Percentiles rank a stretch among this genome's conserved stretches.
phyloP scores from a whole-genome alignment of 2,329 filamentous ascomycete species.

The Capronia epimyces region DNA sequence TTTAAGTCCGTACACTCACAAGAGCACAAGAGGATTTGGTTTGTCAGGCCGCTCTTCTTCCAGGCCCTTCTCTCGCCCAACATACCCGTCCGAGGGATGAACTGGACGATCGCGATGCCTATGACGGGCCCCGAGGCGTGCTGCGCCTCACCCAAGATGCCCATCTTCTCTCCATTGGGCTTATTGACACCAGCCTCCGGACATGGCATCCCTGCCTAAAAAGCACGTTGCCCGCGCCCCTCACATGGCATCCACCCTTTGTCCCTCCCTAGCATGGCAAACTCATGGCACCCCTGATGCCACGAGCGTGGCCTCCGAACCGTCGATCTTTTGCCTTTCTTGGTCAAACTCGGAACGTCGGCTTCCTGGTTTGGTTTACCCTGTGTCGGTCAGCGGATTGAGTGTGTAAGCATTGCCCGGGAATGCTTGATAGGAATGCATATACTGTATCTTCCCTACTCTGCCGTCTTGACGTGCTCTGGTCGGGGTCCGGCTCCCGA shows the following conservation, averaged over 20 bases:
- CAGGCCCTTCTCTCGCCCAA: slow-evolving; percentile 2
- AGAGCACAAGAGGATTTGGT: too few relatives aligned
- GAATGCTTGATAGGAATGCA: too few relatives aligned
- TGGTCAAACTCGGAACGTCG: not conserved
- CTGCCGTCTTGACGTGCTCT: too few relatives aligned
- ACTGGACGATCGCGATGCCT: slow-evolving; percentile 4
- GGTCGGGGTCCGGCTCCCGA: too few relatives aligned
- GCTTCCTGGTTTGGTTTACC: not conserved
- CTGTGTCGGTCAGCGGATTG: not conserved
- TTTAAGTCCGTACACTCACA: too few relatives aligned
- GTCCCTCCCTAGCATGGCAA: not conserved
- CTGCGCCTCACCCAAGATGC: slow-evolving; percentile 8
- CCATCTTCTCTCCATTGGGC: slow-evolving; percentile 2
- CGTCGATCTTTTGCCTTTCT: not conserved
- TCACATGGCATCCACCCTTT: not conserved
- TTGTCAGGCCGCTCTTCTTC: not conserved
- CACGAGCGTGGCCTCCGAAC: not conserved
- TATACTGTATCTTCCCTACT: too few relatives aligned
- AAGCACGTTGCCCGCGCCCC: slow-evolving; percentile 1
- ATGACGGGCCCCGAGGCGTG: not conserved
- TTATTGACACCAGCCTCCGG: not conserved
- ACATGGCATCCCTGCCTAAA: not conserved
- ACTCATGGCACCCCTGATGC: slow-evolving; percentile 4
- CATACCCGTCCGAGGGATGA: slow-evolving; percentile 5
- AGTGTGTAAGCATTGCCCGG: not conserved